Conservation (phyloP, 345 rosid species). For the Reutealis trisperma region DNA sequence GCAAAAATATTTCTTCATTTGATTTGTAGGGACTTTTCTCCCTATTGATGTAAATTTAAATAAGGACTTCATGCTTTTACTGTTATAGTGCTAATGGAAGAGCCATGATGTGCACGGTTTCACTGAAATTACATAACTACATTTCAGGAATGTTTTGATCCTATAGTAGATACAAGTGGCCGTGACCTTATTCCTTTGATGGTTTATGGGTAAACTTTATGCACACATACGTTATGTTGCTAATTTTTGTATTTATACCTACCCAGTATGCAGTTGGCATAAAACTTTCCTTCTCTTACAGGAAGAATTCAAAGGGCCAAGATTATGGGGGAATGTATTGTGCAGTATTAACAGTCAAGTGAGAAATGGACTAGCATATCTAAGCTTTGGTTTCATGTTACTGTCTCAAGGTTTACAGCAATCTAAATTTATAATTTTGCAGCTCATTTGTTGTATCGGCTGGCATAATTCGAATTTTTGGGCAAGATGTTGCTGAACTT, state of each 20-base stretch:
- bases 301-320: conserved; percentile 65
- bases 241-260: background rate
- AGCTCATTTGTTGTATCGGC: conserved; percentile 80
- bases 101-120: background rate
- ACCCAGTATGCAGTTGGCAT: background rate
- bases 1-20: background rate
- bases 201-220: conserved; percentile 71
- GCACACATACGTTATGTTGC: background rate
- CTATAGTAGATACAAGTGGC: conserved; percentile 61
- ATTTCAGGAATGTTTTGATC: conserved; percentile 83
- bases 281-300: conserved; percentile 27
- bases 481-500: conserved; percentile 86
- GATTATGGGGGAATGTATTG: conserved; percentile 91
- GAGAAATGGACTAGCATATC: conserved; percentile 30
- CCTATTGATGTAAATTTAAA: background rate
- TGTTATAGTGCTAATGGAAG: background rate
- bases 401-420: background rate
- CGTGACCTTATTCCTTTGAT: conserved; percentile 85
- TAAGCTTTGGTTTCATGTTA: background rate
- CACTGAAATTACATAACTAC: conserved; percentile 21
- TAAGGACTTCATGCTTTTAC: background rate
- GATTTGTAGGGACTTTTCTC: no score
- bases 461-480: conserved; percentile 74
- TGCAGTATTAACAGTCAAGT: conserved; percentile 77
- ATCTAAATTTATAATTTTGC: conserved; percentile 22